Percentiles rank a stretch among this genome's conserved stretches.
These are phyloP conservation scores for Hypoxylon intermedium DNA, from an alignment of 495 filamentous ascomycete genomes.

Conservation along the genomic window DNA sequence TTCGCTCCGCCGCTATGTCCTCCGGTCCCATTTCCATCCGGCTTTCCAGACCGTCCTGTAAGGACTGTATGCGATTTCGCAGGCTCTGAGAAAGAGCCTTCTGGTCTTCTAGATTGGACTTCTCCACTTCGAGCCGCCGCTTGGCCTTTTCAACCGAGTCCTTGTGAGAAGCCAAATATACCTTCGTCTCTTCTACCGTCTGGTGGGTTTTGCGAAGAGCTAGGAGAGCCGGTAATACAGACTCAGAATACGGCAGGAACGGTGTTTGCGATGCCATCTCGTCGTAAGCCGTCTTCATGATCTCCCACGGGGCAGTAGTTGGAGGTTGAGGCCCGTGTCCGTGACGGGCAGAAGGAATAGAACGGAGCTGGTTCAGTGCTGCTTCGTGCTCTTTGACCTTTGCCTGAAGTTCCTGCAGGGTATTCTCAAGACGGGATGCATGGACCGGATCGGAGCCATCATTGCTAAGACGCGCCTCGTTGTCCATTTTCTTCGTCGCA, in stretches of 20 bases:
- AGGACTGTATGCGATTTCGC: constrained; percentile 53
- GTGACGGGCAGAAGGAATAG: constrained; percentile 26
- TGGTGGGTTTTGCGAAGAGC: constrained; percentile 70
- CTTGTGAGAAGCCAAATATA: constrained; percentile 62
- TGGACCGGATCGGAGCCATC: constrained; percentile 43
- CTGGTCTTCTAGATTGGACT: constrained; percentile 69
- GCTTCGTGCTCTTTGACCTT: constrained; percentile 71
- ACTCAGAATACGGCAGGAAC: constrained; percentile 68
- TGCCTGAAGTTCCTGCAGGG: constrained; percentile 67
- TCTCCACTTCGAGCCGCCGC: constrained; percentile 63
- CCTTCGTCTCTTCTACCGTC: constrained; percentile 67
- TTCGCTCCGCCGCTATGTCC: constrained; percentile 62
- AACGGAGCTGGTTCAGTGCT: constrained; percentile 56
- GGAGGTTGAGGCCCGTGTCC: constrained; percentile 23
- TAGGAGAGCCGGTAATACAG: constrained; percentile 73
- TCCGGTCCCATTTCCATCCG: constrained; percentile 65
- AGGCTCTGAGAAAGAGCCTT: constrained; percentile 62
- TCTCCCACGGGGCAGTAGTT: constrained; percentile 47
- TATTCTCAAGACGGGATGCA: constrained; percentile 65
- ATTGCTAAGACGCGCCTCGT: constrained; percentile 23
- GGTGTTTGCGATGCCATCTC: constrained; percentile 65
- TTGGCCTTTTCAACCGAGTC: constrained; percentile 60
- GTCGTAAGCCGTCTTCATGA: constrained; percentile 71
- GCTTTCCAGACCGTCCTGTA: constrained; percentile 61
- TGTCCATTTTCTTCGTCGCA: constrained; percentile 28